Percentiles rank a stretch among this genome's conserved stretches.
These are phyloP conservation scores for Hypoxylon sp. DNA, from an alignment of 2,329 filamentous ascomycete genomes.

Conservation along the genomic window DNA sequence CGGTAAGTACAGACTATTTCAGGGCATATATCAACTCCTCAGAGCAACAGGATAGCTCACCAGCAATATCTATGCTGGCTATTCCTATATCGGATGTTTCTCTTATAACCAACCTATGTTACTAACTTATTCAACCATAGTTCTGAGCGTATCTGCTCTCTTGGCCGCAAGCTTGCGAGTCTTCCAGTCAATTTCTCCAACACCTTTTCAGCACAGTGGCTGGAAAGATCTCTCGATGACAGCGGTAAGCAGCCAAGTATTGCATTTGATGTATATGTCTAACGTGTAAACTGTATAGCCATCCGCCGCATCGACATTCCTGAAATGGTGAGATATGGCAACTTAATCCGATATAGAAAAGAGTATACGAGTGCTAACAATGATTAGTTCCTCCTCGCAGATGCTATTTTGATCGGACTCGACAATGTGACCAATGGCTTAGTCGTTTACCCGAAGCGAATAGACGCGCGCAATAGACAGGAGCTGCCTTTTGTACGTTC, in stretches of 20 bases:
- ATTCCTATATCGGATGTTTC: neutral
- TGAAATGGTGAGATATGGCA: slow-evolving; percentile 60
- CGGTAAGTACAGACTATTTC: slow-evolving; percentile 19
- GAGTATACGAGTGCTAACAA: slow-evolving; percentile 1
- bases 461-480: slow-evolving; percentile 71
- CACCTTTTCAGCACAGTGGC: slow-evolving; percentile 81
- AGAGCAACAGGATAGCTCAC: neutral
- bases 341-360: neutral
- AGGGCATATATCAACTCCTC: neutral
- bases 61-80: neutral
- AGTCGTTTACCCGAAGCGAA: slow-evolving; percentile 84
- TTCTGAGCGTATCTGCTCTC: slow-evolving; percentile 55
- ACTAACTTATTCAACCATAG: slow-evolving; percentile 44
- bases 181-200: slow-evolving; percentile 66
- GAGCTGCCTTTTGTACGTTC: slow-evolving; percentile 67
- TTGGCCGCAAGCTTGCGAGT: slow-evolving; percentile 54
- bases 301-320: slow-evolving; percentile 70
- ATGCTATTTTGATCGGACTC: slow-evolving; percentile 76
- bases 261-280: neutral
- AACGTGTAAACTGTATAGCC: slow-evolving; percentile 24
- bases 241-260: slow-evolving; percentile 66
- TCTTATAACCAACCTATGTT: neutral
- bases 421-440: slow-evolving; percentile 79
- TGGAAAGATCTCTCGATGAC: slow-evolving; percentile 85
- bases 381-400: slow-evolving; percentile 72